Evolutionary conservation across 106 monocot species (phyloP).

Genomic region (Vanilla planifolia): DNA sequence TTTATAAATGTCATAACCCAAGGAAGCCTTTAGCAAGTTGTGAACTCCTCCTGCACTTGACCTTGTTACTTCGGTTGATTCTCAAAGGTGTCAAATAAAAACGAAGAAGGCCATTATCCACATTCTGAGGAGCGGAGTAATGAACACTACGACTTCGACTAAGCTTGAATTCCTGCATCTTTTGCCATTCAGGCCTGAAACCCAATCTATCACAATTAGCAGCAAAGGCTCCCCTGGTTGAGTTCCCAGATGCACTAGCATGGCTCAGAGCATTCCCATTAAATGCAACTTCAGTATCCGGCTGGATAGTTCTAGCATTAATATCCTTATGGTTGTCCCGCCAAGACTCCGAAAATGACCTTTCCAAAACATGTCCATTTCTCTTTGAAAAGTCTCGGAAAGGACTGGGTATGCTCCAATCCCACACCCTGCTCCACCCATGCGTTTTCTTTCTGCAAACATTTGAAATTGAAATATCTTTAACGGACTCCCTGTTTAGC

Average conservation of each 20-base stretch:
- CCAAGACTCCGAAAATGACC: conserved; percentile 75
- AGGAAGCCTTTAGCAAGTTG: conserved; percentile 63
- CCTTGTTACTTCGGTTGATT: conserved; percentile 48
- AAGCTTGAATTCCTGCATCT: conserved; percentile 38
- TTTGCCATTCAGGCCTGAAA: conserved; percentile 28
- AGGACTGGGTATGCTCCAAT: conserved; percentile 69
- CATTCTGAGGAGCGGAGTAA: conserved; percentile 66
- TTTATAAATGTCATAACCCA: conserved; percentile 22
- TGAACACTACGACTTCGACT: conserved; percentile 79
- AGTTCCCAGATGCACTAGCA: conserved; percentile 16
- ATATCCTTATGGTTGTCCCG: conserved; percentile 26
- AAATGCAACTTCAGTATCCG: conserved; percentile 11
- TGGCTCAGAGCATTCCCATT: conserved; percentile 15
- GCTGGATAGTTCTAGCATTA: conserved; percentile 8
- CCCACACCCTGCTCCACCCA: conserved; percentile 76
- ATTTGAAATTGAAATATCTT: conserved; percentile 14
- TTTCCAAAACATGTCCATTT: conserved; percentile 30
- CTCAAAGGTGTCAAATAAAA: conserved; percentile 97
- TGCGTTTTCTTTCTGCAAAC: conserved; percentile 33
- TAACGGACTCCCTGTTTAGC: conserved; percentile 13
- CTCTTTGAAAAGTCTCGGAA: conserved; percentile 45
- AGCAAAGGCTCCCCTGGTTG: conserved; percentile 14
- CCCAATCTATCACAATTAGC: conserved; percentile 25
- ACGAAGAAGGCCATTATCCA: conserved; percentile 83
- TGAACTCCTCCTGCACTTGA: conserved; percentile 48